These are phyloP conservation scores for Mycena epipterygia DNA, from an alignment of 768 basidiomycete genomes.

Conservation along the genomic window DNA sequence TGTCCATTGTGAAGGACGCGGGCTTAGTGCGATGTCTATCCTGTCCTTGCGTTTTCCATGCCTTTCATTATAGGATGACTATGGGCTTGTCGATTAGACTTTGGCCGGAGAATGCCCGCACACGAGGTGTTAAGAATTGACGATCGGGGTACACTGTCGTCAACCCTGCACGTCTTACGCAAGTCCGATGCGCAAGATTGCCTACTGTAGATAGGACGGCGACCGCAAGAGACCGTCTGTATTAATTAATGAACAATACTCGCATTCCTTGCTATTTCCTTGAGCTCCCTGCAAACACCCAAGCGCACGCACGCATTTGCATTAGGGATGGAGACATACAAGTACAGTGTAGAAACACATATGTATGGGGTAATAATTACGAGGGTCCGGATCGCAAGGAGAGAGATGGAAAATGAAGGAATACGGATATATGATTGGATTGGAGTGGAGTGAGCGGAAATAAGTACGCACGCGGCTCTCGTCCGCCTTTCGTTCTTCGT, in stretches of 20 bases:
- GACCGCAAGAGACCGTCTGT: no score
- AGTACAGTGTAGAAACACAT: constrained; percentile 10
- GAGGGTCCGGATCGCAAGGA: background rate
- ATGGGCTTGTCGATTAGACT: background rate
- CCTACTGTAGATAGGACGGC: no score
- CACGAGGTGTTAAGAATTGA: no score
- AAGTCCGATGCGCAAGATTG: no score
- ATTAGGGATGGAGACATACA: background rate
- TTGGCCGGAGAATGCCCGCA: no score
- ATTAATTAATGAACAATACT: no score
- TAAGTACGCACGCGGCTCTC: background rate
- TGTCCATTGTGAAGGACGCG: background rate
- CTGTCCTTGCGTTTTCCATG: background rate
- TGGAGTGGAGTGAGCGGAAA: background rate
- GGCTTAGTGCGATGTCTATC: no score
- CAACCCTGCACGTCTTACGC: no score
- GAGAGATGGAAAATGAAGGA: background rate
- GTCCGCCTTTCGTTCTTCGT: background rate
- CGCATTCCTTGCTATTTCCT: no score
- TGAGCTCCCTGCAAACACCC: no score
- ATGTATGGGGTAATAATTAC: background rate
- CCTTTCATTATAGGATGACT: background rate
- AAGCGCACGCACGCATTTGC: background rate
- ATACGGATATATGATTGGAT: background rate
- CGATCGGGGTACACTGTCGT: no score